A percentile compares a stretch with the other conserved stretches of the same genome.
phyloP scores from a whole-genome alignment of 495 filamentous ascomycete species.

The Lichina pygmaea region DNA sequence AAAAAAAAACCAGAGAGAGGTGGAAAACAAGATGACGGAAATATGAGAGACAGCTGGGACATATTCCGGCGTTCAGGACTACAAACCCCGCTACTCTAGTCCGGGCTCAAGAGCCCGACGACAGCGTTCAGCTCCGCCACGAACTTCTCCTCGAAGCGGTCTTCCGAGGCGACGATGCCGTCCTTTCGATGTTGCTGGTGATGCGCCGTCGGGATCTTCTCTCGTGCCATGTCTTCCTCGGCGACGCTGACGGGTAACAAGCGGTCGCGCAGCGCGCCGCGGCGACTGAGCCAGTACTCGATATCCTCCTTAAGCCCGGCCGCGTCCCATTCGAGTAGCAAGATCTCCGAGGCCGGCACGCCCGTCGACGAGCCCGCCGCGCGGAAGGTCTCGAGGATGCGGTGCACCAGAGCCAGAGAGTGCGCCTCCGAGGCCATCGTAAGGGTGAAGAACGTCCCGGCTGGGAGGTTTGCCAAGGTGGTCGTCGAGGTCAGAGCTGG shows the following conservation, averaged over 20 bases:
- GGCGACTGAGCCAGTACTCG: slow-evolving; percentile 40
- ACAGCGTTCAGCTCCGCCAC: slow-evolving; percentile 28
- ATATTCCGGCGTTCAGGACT: too few species aligned
- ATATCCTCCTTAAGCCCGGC: slow-evolving; percentile 46
- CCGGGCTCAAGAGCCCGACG: background rate
- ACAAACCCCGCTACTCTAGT: too few species aligned
- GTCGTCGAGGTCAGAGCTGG: slow-evolving; percentile 10
- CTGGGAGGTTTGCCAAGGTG: slow-evolving; percentile 9
- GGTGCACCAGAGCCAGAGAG: slow-evolving; percentile 42
- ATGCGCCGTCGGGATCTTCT: slow-evolving; percentile 15
- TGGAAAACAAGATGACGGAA: too few species aligned
- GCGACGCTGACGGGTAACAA: slow-evolving; percentile 43
- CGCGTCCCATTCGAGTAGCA: slow-evolving; percentile 44
- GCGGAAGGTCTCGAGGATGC: slow-evolving; percentile 33
- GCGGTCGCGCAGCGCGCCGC: slow-evolving; percentile 31
- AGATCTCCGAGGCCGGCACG: slow-evolving; percentile 31
- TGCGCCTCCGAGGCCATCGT: slow-evolving; percentile 48
- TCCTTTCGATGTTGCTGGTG: background rate
- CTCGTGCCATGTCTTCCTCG: slow-evolving; percentile 35
- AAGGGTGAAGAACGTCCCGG: slow-evolving; percentile 27
- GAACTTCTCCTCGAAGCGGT: slow-evolving; percentile 44
- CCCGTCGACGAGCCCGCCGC: slow-evolving; percentile 27
- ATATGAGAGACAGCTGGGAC: too few species aligned
- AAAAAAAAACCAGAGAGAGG: too few species aligned
- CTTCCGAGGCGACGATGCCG: slow-evolving; percentile 17